Conservation (phyloP, 768 basidiomycete species). For the Grammothele lineata region DNA sequence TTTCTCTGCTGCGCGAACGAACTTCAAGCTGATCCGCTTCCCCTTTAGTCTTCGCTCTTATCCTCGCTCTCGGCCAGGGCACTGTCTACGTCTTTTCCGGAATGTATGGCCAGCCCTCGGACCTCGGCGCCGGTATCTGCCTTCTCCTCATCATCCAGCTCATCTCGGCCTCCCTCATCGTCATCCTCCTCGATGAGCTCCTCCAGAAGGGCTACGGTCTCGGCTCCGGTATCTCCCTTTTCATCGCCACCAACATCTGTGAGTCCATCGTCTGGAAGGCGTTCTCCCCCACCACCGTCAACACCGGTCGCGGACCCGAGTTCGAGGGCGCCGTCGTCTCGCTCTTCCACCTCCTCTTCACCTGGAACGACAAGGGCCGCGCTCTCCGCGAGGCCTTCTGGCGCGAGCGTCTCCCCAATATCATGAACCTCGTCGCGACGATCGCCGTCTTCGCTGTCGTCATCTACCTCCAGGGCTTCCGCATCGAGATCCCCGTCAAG, state of each 20-base stretch:
- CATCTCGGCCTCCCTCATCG: constrained; percentile 89
- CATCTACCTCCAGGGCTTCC: constrained; percentile 98
- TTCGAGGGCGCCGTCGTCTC: constrained; percentile 97
- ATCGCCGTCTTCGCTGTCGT: constrained; percentile 89
- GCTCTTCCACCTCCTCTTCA: constrained; percentile 96
- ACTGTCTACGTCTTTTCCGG: constrained; percentile 97
- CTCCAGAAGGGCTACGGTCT: constrained; percentile 99
- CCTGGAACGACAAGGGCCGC: constrained; percentile 97
- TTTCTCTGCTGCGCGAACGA: no score
- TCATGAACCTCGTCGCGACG: constrained; percentile 96
- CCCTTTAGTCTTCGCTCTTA: constrained; percentile 83
- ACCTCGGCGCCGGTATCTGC: constrained; percentile 95
- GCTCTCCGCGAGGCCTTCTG: constrained; percentile 98
- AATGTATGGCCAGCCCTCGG: constrained; percentile 90
- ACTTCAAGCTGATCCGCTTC: background rate
- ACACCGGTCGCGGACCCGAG: constrained; percentile 96
- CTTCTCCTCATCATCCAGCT: constrained; percentile 96
- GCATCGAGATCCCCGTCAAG: constrained; percentile 98
- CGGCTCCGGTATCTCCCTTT: constrained; percentile 96
- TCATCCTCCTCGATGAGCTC: constrained; percentile 97
- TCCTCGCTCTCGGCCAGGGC: constrained; percentile 94
- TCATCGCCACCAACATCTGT: constrained; percentile 99
- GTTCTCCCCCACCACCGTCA: constrained; percentile 96
- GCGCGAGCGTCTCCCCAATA: constrained; percentile 92
- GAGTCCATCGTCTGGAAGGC: constrained; percentile 99